Evolutionary conservation across 306 rosid genomes (phyloP), one percentile per base, ranked within the genome.

Genomic region (Hylodesmum podocarpum): DNA sequence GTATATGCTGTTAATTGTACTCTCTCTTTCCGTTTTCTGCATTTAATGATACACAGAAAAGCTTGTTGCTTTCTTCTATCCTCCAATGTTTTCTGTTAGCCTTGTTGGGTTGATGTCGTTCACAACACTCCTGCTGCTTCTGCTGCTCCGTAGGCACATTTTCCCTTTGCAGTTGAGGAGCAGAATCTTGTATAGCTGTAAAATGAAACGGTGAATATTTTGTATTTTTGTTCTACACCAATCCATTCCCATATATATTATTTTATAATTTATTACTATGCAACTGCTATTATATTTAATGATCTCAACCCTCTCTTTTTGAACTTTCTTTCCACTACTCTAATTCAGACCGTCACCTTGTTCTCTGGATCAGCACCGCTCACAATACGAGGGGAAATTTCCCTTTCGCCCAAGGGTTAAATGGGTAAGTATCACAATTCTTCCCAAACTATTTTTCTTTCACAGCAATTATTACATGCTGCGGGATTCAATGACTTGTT

Each of bases 91-190:
- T 80, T 82, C 77, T 79, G 78, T 78, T 88, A 77, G 79, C 37
- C 78, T 66, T 79, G 81, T 70, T 83, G 83, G 86, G 81, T 33
- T 79, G 84, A 75, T 81, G 87, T 47, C 59, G 78, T 63, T 81
- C 54, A 66, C 80, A 82, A 57, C 78, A 70, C 72, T 78, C 36
- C 66, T 41, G 28, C 64, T 78, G 65, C 75, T 72, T 76, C 82
- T 74, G 86, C 88, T 80, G 88, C 82, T 75, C 76, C 77, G 82
- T 85, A 81, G 85, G 84, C 85, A 80, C 85, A 80, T 83, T 78
- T 74, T 70, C 75, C 76, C 89, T 87, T 85, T 87, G 87, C 96
- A 84, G 90, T 83, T 66, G 12, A 71, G 41, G 79, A 59, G 59
- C 80, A 75, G 85, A 85, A 85, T 73, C 73, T 73, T 76, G 78